phyloP scores from a whole-genome alignment of 2,329 filamentous ascomycete genomes.

The Pestalotiopsis sp. region DNA sequence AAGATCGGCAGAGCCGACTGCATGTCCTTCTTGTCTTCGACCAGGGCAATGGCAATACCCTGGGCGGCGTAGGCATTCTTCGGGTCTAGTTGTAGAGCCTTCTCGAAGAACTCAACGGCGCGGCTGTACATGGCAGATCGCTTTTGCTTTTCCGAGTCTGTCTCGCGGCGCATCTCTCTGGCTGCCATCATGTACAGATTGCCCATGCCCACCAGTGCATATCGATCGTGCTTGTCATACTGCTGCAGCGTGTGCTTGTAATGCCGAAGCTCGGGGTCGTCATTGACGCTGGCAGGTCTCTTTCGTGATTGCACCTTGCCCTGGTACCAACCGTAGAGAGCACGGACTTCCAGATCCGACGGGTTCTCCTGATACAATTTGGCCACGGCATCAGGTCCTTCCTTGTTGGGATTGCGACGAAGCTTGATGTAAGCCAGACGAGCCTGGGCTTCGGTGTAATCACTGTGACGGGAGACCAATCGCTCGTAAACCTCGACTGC shows the following conservation, averaged over 20 bases:
- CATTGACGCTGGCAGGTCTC: conserved; percentile 75
- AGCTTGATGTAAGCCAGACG: conserved; percentile 90
- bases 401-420: conserved; percentile 77
- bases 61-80: conserved; percentile 97
- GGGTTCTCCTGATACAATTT: conserved; percentile 85
- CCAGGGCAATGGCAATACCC: conserved; percentile 89
- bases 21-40: conserved; percentile 92
- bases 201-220: conserved; percentile 94
- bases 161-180: conserved; percentile 90
- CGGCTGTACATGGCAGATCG: conserved; percentile 84
- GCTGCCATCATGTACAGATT: conserved; percentile 87
- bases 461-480: conserved; percentile 79
- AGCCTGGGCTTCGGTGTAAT: conserved; percentile 90
- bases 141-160: conserved; percentile 89
- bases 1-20: conserved; percentile 83
- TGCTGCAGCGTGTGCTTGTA: conserved; percentile 96
- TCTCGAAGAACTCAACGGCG: conserved; percentile 98
- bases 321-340: conserved; percentile 93
- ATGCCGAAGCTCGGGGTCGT: conserved; percentile 90
- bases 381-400: conserved; percentile 82
- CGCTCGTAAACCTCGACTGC: conserved; percentile 89
- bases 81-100: conserved; percentile 90
- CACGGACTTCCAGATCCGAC: conserved; percentile 86
- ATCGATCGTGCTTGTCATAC: conserved; percentile 97
- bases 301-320: conserved; percentile 82